Conservation (phyloP, 805 yeast species). For the Hyphopichia homilentoma region DNA sequence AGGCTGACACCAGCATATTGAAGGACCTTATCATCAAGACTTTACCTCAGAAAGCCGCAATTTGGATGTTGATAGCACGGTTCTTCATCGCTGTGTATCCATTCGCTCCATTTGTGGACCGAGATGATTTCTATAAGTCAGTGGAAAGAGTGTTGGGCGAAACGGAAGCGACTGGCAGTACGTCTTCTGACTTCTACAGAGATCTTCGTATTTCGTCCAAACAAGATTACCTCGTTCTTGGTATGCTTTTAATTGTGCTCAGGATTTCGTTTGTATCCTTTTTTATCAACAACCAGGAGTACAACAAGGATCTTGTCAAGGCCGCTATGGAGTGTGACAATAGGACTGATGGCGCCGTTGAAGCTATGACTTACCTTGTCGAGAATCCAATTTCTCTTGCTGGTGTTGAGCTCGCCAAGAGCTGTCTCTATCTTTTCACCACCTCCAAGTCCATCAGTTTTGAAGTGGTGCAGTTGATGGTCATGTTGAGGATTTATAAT, state of each 20-base stretch:
- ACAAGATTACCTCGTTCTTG: conserved; percentile 33
- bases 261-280: conserved; percentile 34
- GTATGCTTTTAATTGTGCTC: conserved; percentile 29
- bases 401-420: conserved; percentile 16
- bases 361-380: conserved; percentile 5
- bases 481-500: conserved; percentile 45
- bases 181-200: conserved; percentile 4
- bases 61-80: conserved; percentile 55
- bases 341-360: neutral
- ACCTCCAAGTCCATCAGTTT: conserved; percentile 36
- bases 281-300: conserved; percentile 32
- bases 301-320: neutral
- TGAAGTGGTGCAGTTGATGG: conserved; percentile 46
- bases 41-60: conserved; percentile 51
- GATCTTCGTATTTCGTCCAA: conserved; percentile 25
- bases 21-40: conserved; percentile 26
- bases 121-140: conserved; percentile 43
- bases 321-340: neutral
- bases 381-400: conserved; percentile 15
- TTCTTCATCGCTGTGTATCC: conserved; percentile 60
- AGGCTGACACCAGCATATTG: conserved; percentile 20
- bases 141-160: conserved; percentile 44
- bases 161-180: conserved; percentile 16
- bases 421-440: conserved; percentile 20
- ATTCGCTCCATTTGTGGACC: conserved; percentile 65